phyloP scores from a whole-genome alignment of 495 filamentous ascomycete species.

The Aspergillus affinis region DNA sequence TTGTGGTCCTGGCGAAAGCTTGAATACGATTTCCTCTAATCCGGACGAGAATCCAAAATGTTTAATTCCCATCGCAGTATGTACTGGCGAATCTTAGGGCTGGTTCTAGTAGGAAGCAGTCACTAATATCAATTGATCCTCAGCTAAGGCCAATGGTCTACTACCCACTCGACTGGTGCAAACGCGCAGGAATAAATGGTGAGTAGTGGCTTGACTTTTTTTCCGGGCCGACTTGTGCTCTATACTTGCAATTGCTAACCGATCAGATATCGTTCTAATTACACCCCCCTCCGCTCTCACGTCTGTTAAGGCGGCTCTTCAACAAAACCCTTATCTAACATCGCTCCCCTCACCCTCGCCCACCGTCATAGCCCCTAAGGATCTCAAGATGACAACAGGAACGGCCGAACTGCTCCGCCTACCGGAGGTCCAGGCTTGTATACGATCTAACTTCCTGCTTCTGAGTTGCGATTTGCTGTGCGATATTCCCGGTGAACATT shows the following conservation, averaged over 20 bases:
- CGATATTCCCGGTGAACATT: slow-evolving; percentile 76
- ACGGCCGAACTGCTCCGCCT: slow-evolving; percentile 86
- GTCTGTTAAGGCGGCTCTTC: slow-evolving; percentile 73
- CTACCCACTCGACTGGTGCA: slow-evolving; percentile 90
- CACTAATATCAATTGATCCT: not conserved
- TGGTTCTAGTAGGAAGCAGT: not conserved
- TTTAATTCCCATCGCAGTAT: slow-evolving; percentile 79
- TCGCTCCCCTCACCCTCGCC: slow-evolving; percentile 74
- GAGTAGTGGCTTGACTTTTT: slow-evolving; percentile 18
- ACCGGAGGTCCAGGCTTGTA: slow-evolving; percentile 64
- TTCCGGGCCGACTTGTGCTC: not conserved
- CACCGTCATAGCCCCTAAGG: slow-evolving; percentile 70
- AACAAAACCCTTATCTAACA: slow-evolving; percentile 84
- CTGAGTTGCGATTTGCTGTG: slow-evolving; percentile 93
- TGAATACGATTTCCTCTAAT: slow-evolving; percentile 87
- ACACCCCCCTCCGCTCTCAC: slow-evolving; percentile 73
- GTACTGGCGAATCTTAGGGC: not conserved
- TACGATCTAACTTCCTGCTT: slow-evolving; percentile 84
- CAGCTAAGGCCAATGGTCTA: slow-evolving; percentile 85
- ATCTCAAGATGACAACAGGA: slow-evolving; percentile 72
- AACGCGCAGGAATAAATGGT: slow-evolving; percentile 81
- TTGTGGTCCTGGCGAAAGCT: slow-evolving; percentile 85
- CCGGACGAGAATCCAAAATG: slow-evolving; percentile 89
- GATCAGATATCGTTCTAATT: slow-evolving; percentile 74
- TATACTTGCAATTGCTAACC: slow-evolving; percentile 1